Conservation (phyloP, 345 rosid genomes). For the Conringia planisiliqua region DNA sequence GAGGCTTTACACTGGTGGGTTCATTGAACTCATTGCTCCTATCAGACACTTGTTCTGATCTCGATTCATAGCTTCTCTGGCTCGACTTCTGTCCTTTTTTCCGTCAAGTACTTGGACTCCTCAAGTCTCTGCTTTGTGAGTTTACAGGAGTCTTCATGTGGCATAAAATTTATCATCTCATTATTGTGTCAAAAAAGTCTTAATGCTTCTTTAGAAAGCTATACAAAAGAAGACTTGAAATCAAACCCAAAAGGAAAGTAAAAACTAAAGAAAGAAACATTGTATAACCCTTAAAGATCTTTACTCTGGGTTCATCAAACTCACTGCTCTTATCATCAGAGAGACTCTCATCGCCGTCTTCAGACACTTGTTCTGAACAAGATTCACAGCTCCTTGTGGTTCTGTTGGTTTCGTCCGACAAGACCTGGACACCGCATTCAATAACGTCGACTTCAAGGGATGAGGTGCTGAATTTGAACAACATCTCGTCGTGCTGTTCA, state of each 20-base stretch:
- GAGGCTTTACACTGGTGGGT: too few relatives aligned
- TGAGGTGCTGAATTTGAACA: background rate
- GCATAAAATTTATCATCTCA: too few relatives aligned
- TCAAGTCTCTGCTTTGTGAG: too few relatives aligned
- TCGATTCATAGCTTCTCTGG: too few relatives aligned
- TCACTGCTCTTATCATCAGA: background rate
- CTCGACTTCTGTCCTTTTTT: too few relatives aligned
- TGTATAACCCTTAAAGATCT: background rate
- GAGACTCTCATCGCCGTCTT: background rate
- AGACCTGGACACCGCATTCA: background rate
- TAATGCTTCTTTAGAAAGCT: background rate
- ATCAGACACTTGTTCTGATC: too few relatives aligned
- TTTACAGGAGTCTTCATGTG: too few relatives aligned
- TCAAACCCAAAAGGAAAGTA: background rate
- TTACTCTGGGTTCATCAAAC: background rate
- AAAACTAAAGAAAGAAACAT: background rate
- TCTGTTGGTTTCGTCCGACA: background rate
- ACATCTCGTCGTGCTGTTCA: background rate
- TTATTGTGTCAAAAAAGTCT: too few relatives aligned
- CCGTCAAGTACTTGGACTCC: too few relatives aligned
- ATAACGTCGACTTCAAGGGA: background rate
- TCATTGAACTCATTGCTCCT: too few relatives aligned
- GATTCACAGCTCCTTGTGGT: background rate
- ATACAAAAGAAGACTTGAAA: background rate
- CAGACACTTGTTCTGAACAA: background rate